Base-by-base conservation (phyloP, 2,329 filamentous ascomycete genomes). In the Helotiales sp. region DNA sequence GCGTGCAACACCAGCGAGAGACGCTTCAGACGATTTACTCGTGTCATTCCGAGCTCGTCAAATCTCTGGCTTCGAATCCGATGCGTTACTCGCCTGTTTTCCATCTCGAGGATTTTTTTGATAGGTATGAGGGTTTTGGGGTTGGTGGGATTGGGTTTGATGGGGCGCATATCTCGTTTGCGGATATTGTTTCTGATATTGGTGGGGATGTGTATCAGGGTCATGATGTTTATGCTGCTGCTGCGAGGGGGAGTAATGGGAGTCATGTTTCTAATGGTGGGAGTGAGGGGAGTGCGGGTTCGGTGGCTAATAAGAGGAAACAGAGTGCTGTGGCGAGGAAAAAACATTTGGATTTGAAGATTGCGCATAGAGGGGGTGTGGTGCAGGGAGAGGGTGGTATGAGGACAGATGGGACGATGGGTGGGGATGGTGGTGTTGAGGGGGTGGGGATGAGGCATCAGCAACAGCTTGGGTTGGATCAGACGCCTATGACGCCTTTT, bases 101-200 rank as follows among this genome's bases (percentile, higher is more conserved):
- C 67, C 90, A 95, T 60, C 81, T 93, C 13, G 91, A 95, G 63
- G 90, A 95, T 69, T 96, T 96, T 72, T 93, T 95, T 66, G 90
- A 95, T 66, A 81, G 91, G 27, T 96, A 96, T 59, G 74, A 76
- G 0, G 82, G 81, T 57, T 78, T 85, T 44, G 77, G 78, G 1
- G 0, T 76, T 76, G 5, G n/a, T n/a, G n/a, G n/a, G n/a, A n/a
- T n/a, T n/a, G n/a, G n/a, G n/a, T 90, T 95, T 54, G 90, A 95
- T 66, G 84, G 88, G 1, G 86, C 89, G 1, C 89, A 92, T 67
- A 78, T 93, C 34, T 87, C 83, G 15, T 83, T 95, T 54, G 75
- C 82, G 1, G 89, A 93, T 65, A 81, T 88, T 1, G 73, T 81
- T 2, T 74, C 86, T 13, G 87, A 90, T 61, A 81, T 81, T 42